Evolutionary conservation across 768 basidiomycete genomes (phyloP).

Genomic region (Tricholoma sp.): DNA sequence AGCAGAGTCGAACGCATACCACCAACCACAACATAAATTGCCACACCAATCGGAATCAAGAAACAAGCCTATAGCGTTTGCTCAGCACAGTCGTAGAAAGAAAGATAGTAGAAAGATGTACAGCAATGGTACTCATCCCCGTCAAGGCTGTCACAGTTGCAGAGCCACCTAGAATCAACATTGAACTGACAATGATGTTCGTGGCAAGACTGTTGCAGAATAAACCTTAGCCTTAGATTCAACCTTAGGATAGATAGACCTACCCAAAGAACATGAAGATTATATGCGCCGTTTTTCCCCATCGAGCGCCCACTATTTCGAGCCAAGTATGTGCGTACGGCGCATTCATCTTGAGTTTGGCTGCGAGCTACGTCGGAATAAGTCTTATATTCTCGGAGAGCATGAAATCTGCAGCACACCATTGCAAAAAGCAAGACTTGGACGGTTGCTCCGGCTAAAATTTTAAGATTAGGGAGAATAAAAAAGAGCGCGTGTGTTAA

Average conservation of each 20-base stretch:
- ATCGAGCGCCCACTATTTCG: slow-evolving; percentile 77
- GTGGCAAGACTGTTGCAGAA: slow-evolving; percentile 58
- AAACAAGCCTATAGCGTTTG: slow-evolving; percentile 62
- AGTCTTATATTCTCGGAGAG: not conserved
- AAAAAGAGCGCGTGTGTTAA: not conserved
- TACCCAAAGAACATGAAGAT: slow-evolving; percentile 88
- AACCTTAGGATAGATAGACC: slow-evolving; percentile 6
- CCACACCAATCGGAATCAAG: slow-evolving; percentile 82
- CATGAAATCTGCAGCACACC: slow-evolving; percentile 27
- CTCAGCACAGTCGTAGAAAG: not conserved
- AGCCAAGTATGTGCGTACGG: slow-evolving; percentile 87
- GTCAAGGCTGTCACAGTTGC: slow-evolving; percentile 87
- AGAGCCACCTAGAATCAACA: slow-evolving; percentile 75
- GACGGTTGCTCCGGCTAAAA: slow-evolving; percentile 68
- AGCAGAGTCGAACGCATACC: slow-evolving; percentile 84
- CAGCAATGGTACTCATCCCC: slow-evolving; percentile 85
- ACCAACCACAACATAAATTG: slow-evolving; percentile 84
- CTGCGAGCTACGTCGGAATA: slow-evolving; percentile 57
- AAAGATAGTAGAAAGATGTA: slow-evolving; percentile 20
- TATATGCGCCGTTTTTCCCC: slow-evolving; percentile 76
- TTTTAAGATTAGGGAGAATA: not conserved
- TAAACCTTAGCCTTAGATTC: not conserved
- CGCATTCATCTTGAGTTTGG: slow-evolving; percentile 89
- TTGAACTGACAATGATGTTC: slow-evolving; percentile 88
- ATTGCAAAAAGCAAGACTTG: slow-evolving; percentile 89